Percentiles rank a stretch among this genome's conserved stretches.
Evolutionary conservation across 78 protist species (phyloP).

Genomic region (Salpingoeca rosetta): DNA sequence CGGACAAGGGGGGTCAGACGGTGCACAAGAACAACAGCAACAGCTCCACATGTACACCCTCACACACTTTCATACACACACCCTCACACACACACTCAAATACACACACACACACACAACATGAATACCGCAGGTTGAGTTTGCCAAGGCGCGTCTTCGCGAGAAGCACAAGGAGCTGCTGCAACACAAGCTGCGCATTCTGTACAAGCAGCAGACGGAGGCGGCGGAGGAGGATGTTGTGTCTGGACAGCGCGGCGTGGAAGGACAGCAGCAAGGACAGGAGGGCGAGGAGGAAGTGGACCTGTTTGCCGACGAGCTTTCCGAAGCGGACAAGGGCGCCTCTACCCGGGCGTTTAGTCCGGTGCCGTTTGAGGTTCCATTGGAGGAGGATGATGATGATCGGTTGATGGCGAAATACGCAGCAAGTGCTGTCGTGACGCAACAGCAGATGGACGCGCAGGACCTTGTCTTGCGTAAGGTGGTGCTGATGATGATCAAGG

Average conservation of each 20-base stretch:
- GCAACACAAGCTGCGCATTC: neutral
- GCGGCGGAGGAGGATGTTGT: neutral
- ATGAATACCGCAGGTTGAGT: neutral
- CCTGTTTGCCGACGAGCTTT: neutral
- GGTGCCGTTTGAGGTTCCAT: neutral
- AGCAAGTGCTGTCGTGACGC: neutral
- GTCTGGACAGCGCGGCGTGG: too few species aligned
- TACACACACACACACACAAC: too few species aligned
- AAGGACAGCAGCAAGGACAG: neutral
- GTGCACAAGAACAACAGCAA: neutral
- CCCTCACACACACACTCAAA: too few species aligned
- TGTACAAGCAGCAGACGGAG: neutral
- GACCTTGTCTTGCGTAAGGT: neutral
- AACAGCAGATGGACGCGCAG: neutral
- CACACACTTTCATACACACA: too few species aligned
- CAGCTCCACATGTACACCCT: too few species aligned
- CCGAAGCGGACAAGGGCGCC: neutral
- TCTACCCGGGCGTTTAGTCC: neutral
- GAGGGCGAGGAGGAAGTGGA: neutral
- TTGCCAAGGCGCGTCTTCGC: constrained; percentile 12
- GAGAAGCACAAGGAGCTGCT: constrained; percentile 12
- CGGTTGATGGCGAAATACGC: too few species aligned
- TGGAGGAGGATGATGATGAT: neutral
- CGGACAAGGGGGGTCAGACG: neutral
- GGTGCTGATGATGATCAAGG: neutral